phyloP scores from a whole-genome alignment of 176 grass and related monocot genomes.

The Juncus inflexus region DNA sequence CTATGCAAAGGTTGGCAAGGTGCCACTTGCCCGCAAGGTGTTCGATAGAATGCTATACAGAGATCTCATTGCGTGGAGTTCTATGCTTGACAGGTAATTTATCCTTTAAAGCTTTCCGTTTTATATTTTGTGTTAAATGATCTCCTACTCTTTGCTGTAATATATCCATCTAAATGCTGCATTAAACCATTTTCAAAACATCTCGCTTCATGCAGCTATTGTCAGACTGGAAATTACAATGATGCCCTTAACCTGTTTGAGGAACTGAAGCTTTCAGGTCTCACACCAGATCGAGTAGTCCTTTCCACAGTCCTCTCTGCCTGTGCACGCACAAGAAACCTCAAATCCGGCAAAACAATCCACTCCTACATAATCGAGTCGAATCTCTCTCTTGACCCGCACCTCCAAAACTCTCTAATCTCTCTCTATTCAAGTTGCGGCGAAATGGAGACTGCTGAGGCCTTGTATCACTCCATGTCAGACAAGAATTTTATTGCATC shows the following conservation, averaged over 20 bases:
- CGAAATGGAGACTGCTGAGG: conserved; percentile 53
- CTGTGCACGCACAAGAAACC: conserved; percentile 44
- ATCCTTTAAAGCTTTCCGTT: background rate
- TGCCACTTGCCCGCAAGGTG: conserved; percentile 39
- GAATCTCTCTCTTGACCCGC: conserved; percentile 31
- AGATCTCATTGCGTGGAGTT: conserved; percentile 74
- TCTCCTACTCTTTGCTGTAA: background rate
- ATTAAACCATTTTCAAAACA: conserved; percentile 18
- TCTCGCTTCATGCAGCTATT: conserved; percentile 50
- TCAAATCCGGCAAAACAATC: conserved; percentile 41
- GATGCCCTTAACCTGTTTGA: conserved; percentile 63
- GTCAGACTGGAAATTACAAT: conserved; percentile 45
- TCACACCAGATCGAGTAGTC: conserved; percentile 60
- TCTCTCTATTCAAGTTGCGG: conserved; percentile 63
- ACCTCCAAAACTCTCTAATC: conserved; percentile 62
- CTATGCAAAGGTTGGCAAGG: conserved; percentile 17
- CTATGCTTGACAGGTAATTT: conserved; percentile 72
- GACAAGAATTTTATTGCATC: conserved; percentile 49
- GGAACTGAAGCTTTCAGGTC: conserved; percentile 66
- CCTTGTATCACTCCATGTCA: conserved; percentile 41
- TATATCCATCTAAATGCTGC: background rate
- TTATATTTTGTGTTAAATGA: background rate
- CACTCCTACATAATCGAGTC: conserved; percentile 68
- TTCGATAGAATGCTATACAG: conserved; percentile 53
- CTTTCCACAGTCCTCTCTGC: conserved; percentile 60